These are phyloP conservation scores for Fraxinus nigra DNA, from an alignment of 305 asterid genomes.

Conservation along the genomic window DNA sequence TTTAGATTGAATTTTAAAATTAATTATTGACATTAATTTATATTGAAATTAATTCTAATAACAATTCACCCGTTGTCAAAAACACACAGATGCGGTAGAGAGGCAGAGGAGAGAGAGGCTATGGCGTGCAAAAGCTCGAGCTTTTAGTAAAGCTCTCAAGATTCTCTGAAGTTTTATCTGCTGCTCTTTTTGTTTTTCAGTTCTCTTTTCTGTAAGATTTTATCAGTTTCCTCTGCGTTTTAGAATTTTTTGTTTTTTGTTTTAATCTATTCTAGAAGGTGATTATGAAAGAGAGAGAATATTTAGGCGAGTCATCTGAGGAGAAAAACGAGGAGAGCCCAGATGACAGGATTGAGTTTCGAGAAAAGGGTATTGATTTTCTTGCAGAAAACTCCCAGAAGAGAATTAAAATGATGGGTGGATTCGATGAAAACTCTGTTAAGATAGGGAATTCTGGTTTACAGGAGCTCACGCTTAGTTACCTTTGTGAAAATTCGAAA, in stretches of 20 bases:
- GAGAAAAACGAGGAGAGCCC: slow-evolving; percentile 45
- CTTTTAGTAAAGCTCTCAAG: slow-evolving; percentile 29
- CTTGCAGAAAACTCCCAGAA: slow-evolving; percentile 47
- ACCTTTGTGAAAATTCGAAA: slow-evolving; percentile 79
- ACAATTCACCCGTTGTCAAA: slow-evolving; percentile 59
- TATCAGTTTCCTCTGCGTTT: slow-evolving; percentile 9
- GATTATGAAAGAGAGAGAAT: slow-evolving; percentile 58
- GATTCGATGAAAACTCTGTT: slow-evolving; percentile 40
- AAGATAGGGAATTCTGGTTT: slow-evolving; percentile 45
- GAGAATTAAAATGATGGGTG: slow-evolving; percentile 35
- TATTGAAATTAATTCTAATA: not conserved
- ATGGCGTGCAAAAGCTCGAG: slow-evolving; percentile 44
- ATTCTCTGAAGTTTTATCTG: slow-evolving; percentile 32
- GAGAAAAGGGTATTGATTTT: slow-evolving; percentile 53
- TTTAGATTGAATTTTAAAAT: not conserved
- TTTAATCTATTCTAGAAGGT: slow-evolving; percentile 12
- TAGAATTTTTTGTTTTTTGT: slow-evolving; percentile 18
- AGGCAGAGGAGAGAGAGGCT: slow-evolving; percentile 15
- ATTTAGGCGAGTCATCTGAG: slow-evolving; percentile 39
- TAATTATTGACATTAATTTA: too few species aligned
- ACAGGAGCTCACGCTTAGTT: slow-evolving; percentile 82
- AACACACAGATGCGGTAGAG: not conserved
- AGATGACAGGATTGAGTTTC: slow-evolving; percentile 45
- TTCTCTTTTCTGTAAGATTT: slow-evolving; percentile 31
- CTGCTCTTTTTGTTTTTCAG: slow-evolving; percentile 20